These are phyloP conservation scores for Maudiozyma pseudohumilis DNA, from an alignment of 805 yeast genomes.

Conservation along the genomic window DNA sequence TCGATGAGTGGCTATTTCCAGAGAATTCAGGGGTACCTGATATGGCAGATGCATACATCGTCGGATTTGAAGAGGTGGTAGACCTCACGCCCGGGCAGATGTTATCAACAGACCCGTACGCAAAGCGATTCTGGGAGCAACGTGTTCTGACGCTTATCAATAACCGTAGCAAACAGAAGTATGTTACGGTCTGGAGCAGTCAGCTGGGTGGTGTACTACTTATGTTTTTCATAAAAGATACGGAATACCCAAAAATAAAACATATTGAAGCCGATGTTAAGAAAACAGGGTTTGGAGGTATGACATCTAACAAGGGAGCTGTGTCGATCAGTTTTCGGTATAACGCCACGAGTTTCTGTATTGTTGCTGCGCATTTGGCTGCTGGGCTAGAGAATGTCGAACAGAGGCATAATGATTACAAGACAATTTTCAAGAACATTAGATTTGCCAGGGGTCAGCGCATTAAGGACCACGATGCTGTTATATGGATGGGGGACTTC, in stretches of 20 bases:
- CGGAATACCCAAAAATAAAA: constrained; percentile 41
- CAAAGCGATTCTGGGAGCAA: constrained; percentile 55
- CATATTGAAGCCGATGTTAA: constrained; percentile 64
- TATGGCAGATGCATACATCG: constrained; percentile 58
- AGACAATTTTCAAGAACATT: constrained; percentile 61
- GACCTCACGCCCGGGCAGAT: constrained; percentile 78
- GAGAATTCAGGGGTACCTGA: constrained; percentile 18
- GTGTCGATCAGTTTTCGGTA: constrained; percentile 58
- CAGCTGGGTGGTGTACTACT: constrained; percentile 80
- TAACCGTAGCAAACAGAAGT: constrained; percentile 32
- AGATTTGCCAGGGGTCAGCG: constrained; percentile 48
- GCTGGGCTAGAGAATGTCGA: constrained; percentile 79
- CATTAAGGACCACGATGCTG: constrained; percentile 68
- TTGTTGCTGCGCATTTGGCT: constrained; percentile 81
- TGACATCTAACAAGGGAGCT: constrained; percentile 76
- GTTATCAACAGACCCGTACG: constrained; percentile 61
- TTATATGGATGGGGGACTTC: constrained; percentile 90
- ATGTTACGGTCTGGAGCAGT: constrained; percentile 56
- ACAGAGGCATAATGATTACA: constrained; percentile 81
- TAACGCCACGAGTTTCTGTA: constrained; percentile 62
- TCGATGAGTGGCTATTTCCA: constrained; percentile 76
- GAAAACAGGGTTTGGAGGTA: constrained; percentile 91
- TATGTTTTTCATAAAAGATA: constrained; percentile 54
- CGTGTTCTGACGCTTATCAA: constrained; percentile 42
- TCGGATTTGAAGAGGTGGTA: constrained; percentile 85